These are phyloP conservation scores for Dendrobium nobile DNA, from an alignment of 106 monocot species.

Conservation along the genomic window DNA sequence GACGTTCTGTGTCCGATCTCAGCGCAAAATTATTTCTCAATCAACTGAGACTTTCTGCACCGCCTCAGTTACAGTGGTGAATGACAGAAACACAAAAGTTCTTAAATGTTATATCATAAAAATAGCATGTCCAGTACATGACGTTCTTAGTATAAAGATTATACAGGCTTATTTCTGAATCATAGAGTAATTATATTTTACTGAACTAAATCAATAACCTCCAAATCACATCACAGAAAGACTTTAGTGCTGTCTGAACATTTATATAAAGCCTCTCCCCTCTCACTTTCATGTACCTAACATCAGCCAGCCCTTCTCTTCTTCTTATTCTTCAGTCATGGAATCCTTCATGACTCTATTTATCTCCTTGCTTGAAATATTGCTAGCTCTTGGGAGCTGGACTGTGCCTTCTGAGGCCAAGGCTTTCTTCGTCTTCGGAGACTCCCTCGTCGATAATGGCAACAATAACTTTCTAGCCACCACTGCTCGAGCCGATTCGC, in stretches of 20 bases:
- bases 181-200: no score
- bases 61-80: no score
- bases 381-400: background rate
- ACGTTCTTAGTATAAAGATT: no score
- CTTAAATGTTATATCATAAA: no score
- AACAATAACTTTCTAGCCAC: constrained; percentile 86
- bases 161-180: no score
- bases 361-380: background rate
- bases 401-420: background rate
- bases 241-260: background rate
- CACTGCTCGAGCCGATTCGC: constrained; percentile 69
- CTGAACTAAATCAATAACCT: no score
- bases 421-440: constrained; percentile 27
- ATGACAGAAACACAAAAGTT: no score
- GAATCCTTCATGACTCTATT: background rate
- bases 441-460: constrained; percentile 88
- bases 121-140: no score
- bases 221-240: no score
- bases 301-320: background rate
- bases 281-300: background rate
- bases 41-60: no score
- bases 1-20: no score
- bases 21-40: no score
- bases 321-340: background rate
- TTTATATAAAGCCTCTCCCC: background rate